Base-by-base conservation (phyloP, 2,329 filamentous ascomycete genomes). In the Claviceps sp. region DNA sequence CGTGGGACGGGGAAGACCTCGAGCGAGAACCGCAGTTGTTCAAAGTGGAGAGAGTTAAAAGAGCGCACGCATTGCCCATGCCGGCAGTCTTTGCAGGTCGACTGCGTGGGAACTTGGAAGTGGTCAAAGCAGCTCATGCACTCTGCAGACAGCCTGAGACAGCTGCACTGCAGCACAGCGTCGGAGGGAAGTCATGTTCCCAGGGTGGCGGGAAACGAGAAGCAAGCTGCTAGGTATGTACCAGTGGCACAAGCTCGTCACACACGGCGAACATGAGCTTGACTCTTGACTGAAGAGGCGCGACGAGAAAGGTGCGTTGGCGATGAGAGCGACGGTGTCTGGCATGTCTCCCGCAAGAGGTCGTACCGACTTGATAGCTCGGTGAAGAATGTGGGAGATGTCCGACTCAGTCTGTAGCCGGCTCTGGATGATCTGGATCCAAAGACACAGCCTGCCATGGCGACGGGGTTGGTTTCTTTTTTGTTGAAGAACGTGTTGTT, bases 181-280 rank as follows among this genome's bases (percentile, higher is more conserved):
- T 60, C 65, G 70, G 73, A 72, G 71, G 71, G 61, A 69, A 74
- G 68, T 64, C 62, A 67, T 61, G 64, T 65, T 65, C 68, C 70
- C 68, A 77, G 77, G 79, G 78, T 79, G 76, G 75, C 68, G 70
- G 63, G 46, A 41, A 47, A 51, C 41, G 51, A 60, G 52, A 62
- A 61, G 59, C 53, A 47, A 55, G 55, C 54, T 57, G 53, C 55
- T 48, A 50, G 1, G 8, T 30, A 22, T 22, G 22, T 22, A 22
- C 22, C 8, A 8, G 52, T 53, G 56, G 57, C 59, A 61, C 17
- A 19, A 57, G 51, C 62, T 55, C 52, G 58, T 57, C 59, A 63
- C 62, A 64, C 49, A 50, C 46, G 30, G 24, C 58, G 13, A 40
- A 50, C 57, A 55, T 60, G 56, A 56, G 58, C 52, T 53, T 56